Evolutionary conservation across 257 asterid genomes (phyloP).

Genomic region (Primulina huaijiensis): DNA sequence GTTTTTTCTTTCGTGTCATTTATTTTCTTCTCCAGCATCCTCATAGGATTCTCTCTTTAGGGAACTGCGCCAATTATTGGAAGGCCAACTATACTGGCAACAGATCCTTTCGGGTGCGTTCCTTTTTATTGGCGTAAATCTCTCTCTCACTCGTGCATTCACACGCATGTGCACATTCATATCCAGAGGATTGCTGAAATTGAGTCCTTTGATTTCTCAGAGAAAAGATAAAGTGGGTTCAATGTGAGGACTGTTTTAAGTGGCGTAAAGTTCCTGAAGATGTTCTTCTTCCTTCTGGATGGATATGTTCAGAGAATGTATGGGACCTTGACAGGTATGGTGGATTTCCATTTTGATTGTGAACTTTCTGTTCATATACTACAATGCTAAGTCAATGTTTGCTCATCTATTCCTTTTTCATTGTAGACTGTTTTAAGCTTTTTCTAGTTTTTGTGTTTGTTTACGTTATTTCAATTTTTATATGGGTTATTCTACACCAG

Average conservation of each 20-base stretch:
- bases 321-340: conserved; percentile 72
- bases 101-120: conserved; percentile 64
- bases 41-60: conserved; percentile 30
- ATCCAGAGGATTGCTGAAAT: conserved; percentile 29
- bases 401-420: background rate
- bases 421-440: no score
- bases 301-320: conserved; percentile 72
- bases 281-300: conserved; percentile 70
- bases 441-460: no score
- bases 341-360: conserved; percentile 12
- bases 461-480: background rate
- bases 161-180: background rate
- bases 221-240: conserved; percentile 67
- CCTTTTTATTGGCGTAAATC: conserved; percentile 23
- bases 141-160: background rate
- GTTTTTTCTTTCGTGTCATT: background rate
- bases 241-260: conserved; percentile 89
- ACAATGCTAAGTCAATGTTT: background rate
- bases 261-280: conserved; percentile 83
- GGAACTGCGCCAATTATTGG: conserved; percentile 83
- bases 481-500: background rate
- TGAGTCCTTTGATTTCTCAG: conserved; percentile 36
- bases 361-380: conserved; percentile 7
- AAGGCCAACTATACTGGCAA: conserved; percentile 70
- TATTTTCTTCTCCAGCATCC: conserved; percentile 7